Evolutionary conservation across 2,329 filamentous ascomycete species (phyloP).

Genomic region (Huntiella decipiens): DNA sequence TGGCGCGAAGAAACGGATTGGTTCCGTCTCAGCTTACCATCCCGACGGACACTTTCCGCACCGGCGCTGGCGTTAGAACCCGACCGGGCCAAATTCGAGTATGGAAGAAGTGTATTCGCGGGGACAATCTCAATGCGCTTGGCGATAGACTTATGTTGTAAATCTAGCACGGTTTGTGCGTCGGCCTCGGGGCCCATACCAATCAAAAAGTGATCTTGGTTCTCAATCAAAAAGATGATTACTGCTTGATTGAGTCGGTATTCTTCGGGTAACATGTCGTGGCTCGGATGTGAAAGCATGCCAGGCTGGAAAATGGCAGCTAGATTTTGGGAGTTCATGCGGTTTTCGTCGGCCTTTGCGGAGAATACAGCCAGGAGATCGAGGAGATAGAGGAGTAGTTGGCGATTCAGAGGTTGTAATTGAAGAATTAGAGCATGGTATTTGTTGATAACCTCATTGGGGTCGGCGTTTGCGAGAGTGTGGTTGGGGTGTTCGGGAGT

Average conservation of each 20-base stretch:
- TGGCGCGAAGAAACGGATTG: conserved; percentile 74
- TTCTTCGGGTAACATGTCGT: conserved; percentile 89
- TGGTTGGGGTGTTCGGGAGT: conserved; percentile 50
- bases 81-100: conserved; percentile 40
- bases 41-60: conserved; percentile 68
- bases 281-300: conserved; percentile 78
- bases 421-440: conserved; percentile 89
- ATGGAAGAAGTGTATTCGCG: conserved; percentile 17
- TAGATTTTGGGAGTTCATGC: conserved; percentile 88
- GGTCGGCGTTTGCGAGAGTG: conserved; percentile 42
- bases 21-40: conserved; percentile 64
- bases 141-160: conserved; percentile 47
- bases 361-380: conserved; percentile 93
- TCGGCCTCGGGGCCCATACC: conserved; percentile 99
- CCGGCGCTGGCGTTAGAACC: conserved; percentile 77
- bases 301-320: conserved; percentile 96
- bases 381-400: conserved; percentile 85
- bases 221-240: conserved; percentile 92
- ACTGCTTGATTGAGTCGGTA: conserved; percentile 94
- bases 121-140: conserved; percentile 13
- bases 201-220: conserved; percentile 94
- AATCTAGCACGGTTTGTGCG: conserved; percentile 47
- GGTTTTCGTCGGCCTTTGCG: conserved; percentile 87
- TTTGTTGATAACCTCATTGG: conserved; percentile 53
- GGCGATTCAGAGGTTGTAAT: conserved; percentile 77